phyloP scores from a whole-genome alignment of 257 asterid species.

The Voacanga thouarsii region DNA sequence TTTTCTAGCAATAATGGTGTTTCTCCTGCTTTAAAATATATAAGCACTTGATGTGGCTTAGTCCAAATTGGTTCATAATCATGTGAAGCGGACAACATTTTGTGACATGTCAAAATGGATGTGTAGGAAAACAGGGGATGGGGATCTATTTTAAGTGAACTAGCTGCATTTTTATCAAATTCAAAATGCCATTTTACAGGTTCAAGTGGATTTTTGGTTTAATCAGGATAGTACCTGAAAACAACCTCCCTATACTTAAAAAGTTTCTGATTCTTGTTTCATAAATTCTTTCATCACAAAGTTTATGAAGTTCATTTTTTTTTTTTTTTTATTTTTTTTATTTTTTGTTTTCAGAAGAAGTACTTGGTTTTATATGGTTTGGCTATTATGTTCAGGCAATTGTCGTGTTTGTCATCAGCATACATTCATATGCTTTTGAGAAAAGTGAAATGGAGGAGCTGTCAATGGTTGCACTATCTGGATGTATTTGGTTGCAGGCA shows the following conservation, averaged over 20 bases:
- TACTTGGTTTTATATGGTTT: conserved; percentile 2
- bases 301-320: background rate
- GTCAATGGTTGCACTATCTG: conserved; percentile 95
- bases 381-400: conserved; percentile 60
- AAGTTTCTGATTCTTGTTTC: background rate
- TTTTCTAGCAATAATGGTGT: background rate
- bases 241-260: background rate
- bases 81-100: background rate
- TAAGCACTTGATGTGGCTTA: background rate
- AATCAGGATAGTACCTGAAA: background rate
- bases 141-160: background rate
- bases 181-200: background rate
- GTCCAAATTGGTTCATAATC: background rate
- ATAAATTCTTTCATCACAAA: background rate
- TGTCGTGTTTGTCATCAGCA: conserved; percentile 83
- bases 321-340: no score
- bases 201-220: background rate
- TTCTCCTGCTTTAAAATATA: background rate
- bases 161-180: background rate
- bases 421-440: conserved; percentile 82
- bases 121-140: background rate
- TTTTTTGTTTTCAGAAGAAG: background rate
- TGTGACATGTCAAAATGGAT: background rate
- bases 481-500: conserved; percentile 99
- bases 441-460: conserved; percentile 99